Evolutionary conservation across 2,329 filamentous ascomycete genomes (phyloP), one percentile per base, ranked within the genome.

Genomic region (Claviceps sorghi): DNA sequence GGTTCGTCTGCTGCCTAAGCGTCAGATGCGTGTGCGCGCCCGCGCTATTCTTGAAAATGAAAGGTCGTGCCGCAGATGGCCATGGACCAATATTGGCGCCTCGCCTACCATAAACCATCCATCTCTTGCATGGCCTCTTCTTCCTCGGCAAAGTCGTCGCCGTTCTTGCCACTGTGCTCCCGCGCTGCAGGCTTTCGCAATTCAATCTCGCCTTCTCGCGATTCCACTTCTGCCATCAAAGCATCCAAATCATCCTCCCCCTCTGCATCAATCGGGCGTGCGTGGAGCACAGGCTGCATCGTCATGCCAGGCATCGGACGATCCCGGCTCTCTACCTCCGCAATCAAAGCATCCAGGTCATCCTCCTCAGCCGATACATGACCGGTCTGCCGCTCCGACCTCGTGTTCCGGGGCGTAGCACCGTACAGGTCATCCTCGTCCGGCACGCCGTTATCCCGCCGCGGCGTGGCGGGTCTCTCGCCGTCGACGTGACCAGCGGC

Each of bases 41-140:
- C 26, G 26, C 26, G 3, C 26, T 26, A 5, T 26, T 26, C 3
- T 5, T 26, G 26, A 5, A 26, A 26, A 26, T 5, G 26, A 26
- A 26, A 26, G 3, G 26, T 26, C 26, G 26, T n/a, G n/a, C n/a
- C n/a, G n/a, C n/a, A n/a, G n/a, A n/a, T n/a, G n/a, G n/a, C n/a
- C n/a, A n/a, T n/a, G n/a, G n/a, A n/a, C 40, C 19, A 22, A 15
- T 43, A 5, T 2, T 15, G 4, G 5, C 40, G 48, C 10, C 40
- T 2, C 1, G 19, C 21, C n/a, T 29, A 52, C 50, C 74, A 79
- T 26, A 78, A 56, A 0, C 72, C 76, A 42, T 77, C 76, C 75
- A 80, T 78, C 56, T 79, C 79, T 40, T 76, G 79, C 79, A 88
- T 82, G 1, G 77, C 82, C 54, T 80, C 83, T 65, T 84, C 79